These are phyloP conservation scores for Zangia roseola DNA, from an alignment of 768 basidiomycete species.

Conservation along the genomic window DNA sequence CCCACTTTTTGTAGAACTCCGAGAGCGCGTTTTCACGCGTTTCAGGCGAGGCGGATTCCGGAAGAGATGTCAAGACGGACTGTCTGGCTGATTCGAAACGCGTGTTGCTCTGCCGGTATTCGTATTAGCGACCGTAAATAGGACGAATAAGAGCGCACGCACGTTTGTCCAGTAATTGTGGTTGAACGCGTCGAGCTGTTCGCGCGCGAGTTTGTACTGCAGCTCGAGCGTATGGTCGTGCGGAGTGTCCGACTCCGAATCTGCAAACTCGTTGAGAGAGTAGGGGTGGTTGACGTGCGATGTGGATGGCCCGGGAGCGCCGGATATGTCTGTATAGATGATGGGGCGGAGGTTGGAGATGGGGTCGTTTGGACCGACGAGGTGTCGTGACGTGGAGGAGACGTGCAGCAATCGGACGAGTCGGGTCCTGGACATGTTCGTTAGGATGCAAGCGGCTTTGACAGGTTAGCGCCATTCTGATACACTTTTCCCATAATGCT, in stretches of 20 bases:
- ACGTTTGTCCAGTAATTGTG: slow-evolving; percentile 83
- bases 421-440: background rate
- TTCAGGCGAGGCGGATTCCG: slow-evolving; percentile 44
- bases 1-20: slow-evolving; percentile 73
- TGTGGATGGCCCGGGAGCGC: slow-evolving; percentile 28
- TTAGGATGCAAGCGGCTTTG: too few species aligned
- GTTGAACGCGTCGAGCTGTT: slow-evolving; percentile 72
- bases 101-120: slow-evolving; percentile 59
- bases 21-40: slow-evolving; percentile 70
- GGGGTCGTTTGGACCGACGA: slow-evolving; percentile 73
- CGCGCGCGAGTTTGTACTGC: slow-evolving; percentile 67
- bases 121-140: slow-evolving; percentile 4
- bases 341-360: slow-evolving; percentile 78
- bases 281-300: slow-evolving; percentile 57
- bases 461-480: too few species aligned
- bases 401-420: slow-evolving; percentile 19
- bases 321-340: slow-evolving; percentile 62
- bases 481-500: too few species aligned
- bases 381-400: slow-evolving; percentile 32
- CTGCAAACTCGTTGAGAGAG: slow-evolving; percentile 69
- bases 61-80: slow-evolving; percentile 55
- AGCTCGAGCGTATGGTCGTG: slow-evolving; percentile 51
- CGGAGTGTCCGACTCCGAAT: slow-evolving; percentile 12
- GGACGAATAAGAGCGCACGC: slow-evolving; percentile 26
- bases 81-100: slow-evolving; percentile 75